phyloP scores from a whole-genome alignment of 108 stramenopile genomes.

The Fragilaria radians region DNA sequence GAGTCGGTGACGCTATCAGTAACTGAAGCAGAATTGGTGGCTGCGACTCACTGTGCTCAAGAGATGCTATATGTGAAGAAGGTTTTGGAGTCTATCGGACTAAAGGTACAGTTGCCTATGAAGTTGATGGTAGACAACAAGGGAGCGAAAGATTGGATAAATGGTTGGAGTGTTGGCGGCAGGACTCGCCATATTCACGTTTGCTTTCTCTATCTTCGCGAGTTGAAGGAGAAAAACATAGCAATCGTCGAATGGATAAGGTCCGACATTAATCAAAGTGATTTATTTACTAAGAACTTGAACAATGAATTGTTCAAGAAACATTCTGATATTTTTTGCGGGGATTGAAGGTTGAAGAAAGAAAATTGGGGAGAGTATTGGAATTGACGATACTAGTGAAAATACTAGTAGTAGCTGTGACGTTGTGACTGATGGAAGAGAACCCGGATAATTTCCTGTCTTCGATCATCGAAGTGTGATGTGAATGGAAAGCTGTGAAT shows the following conservation, averaged over 20 bases:
- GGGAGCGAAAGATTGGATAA: constrained; percentile 21
- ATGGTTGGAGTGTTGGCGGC: constrained; percentile 31
- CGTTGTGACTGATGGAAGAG: too few relatives aligned
- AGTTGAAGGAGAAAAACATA: constrained; percentile 25
- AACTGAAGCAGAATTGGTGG: too few relatives aligned
- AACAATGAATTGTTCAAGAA: neutral
- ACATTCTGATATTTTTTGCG: neutral
- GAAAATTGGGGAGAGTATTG: too few relatives aligned
- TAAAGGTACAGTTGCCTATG: constrained; percentile 38
- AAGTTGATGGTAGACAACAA: constrained; percentile 21
- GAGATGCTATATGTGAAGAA: constrained; percentile 11
- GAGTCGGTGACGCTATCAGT: too few relatives aligned
- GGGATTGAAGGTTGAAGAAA: neutral
- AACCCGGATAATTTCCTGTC: too few relatives aligned
- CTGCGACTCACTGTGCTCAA: too few relatives aligned
- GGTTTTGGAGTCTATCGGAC: constrained; percentile 10
- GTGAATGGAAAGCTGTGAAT: too few relatives aligned
- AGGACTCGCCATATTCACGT: constrained; percentile 33
- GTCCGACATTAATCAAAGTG: neutral
- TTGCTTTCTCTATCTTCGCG: constrained; percentile 12
- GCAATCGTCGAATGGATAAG: neutral
- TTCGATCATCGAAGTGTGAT: too few relatives aligned
- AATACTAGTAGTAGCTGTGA: too few relatives aligned
- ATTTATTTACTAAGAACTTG: constrained; percentile 1
- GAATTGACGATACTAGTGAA: too few relatives aligned